Percentiles rank a stretch among this genome's conserved stretches.
These are phyloP conservation scores for Typha latifolia DNA, from an alignment of 176 grass and related monocot genomes.

Conservation along the genomic window DNA sequence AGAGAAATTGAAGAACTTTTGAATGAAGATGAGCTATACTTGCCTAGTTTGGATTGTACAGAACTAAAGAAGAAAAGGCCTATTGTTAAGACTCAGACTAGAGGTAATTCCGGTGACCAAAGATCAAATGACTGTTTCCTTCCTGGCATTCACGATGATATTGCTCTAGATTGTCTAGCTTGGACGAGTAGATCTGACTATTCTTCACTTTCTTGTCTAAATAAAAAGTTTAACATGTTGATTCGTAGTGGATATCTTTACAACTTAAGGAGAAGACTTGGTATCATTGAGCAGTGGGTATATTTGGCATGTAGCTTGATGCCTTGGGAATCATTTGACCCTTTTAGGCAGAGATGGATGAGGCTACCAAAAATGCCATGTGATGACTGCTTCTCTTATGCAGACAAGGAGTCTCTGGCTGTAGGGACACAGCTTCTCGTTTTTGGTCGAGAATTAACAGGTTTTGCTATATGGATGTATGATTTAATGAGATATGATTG, in stretches of 20 bases:
- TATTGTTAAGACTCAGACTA: constrained; percentile 26
- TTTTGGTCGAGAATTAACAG: constrained; percentile 71
- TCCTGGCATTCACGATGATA: constrained; percentile 71
- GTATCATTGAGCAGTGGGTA: constrained; percentile 75
- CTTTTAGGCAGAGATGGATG: constrained; percentile 67
- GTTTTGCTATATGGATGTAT: constrained; percentile 91
- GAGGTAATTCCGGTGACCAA: constrained; percentile 27
- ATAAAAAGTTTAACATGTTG: constrained; percentile 68
- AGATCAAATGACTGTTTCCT: constrained; percentile 66
- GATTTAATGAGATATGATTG: constrained; percentile 46
- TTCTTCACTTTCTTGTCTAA: constrained; percentile 58
- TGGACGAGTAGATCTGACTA: constrained; percentile 78
- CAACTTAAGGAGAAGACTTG: constrained; percentile 53
- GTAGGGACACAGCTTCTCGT: constrained; percentile 90
- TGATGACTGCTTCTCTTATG: constrained; percentile 77
- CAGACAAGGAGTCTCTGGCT: constrained; percentile 87
- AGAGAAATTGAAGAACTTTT: constrained; percentile 23
- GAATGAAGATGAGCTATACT: constrained; percentile 20
- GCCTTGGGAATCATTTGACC: constrained; percentile 92
- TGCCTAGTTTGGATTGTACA: constrained; percentile 25
- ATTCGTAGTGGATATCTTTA: constrained; percentile 76
- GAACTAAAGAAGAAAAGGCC: constrained; percentile 38
- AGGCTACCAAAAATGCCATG: constrained; percentile 76
- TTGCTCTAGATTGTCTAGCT: constrained; percentile 70
- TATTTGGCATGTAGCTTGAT: constrained; percentile 76